Percentiles rank a stretch among this genome's conserved stretches.
phyloP scores from a whole-genome alignment of 2,329 filamentous ascomycete species.

The Ophiobolus disseminans region DNA sequence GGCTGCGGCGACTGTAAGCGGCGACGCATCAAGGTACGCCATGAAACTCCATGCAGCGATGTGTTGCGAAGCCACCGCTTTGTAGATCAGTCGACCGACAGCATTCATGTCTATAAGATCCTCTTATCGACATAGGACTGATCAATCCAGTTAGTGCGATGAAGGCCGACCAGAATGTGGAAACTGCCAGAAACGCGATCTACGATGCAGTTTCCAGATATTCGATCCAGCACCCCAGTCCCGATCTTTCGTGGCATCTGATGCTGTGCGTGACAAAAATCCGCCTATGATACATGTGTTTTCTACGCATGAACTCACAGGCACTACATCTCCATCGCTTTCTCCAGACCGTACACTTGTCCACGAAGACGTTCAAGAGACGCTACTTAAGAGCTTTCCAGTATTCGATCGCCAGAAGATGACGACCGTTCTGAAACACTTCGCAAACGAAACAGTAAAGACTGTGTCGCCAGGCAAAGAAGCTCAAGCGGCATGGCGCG shows the following conservation, averaged over 20 bases:
- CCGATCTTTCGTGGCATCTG: neutral
- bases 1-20: constrained; percentile 26
- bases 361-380: constrained; percentile 15
- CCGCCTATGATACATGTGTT: constrained; percentile 9
- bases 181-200: constrained; percentile 21
- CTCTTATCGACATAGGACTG: no score
- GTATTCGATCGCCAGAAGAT: constrained; percentile 14
- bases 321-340: constrained; percentile 2
- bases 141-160: constrained; percentile 26
- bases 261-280: neutral
- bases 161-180: constrained; percentile 24
- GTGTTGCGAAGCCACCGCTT: no score
- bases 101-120: no score
- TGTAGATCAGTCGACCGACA: no score
- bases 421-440: constrained; percentile 32
- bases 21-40: constrained; percentile 24
- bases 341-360: constrained; percentile 16
- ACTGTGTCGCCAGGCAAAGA: constrained; percentile 23
- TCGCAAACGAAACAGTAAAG: constrained; percentile 22
- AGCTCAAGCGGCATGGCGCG: constrained; percentile 26
- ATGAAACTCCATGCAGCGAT: neutral
- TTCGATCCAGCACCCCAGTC: constrained; percentile 16
- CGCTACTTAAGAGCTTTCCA: constrained; percentile 18
- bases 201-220: constrained; percentile 26
- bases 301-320: constrained; percentile 1